A percentile compares a stretch with the other conserved stretches of the same genome.
phyloP scores from a whole-genome alignment of 2,329 filamentous ascomycete genomes.

The Myriosclerotinia duriaeana region DNA sequence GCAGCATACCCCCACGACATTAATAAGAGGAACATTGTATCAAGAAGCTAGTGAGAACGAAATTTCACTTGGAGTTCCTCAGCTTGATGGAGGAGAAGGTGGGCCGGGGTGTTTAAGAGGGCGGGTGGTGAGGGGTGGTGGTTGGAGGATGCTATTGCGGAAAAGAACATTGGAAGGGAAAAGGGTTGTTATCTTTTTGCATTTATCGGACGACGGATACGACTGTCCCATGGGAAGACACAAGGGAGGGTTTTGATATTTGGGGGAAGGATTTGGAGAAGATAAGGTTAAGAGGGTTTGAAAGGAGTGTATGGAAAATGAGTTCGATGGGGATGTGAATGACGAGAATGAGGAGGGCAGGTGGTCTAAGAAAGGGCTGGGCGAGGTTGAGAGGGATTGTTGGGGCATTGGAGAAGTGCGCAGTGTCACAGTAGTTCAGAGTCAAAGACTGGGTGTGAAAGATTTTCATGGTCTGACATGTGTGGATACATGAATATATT shows the following conservation, averaged over 20 bases:
- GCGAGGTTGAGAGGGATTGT: constrained; percentile 2
- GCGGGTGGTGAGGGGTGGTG: not conserved
- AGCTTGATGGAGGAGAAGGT: constrained; percentile 5
- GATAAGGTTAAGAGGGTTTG: constrained; percentile 1
- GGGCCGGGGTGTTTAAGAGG: not conserved
- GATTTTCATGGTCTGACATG: too few relatives aligned
- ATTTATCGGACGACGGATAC: constrained; percentile 9
- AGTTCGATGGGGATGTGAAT: not conserved
- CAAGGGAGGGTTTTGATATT: not conserved
- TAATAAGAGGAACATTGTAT: not conserved
- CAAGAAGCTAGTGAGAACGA: not conserved
- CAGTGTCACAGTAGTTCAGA: too few relatives aligned
- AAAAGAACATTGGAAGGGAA: not conserved
- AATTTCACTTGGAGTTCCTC: constrained; percentile 2
- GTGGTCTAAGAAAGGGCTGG: not conserved
- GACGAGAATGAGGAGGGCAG: not conserved
- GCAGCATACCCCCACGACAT: not conserved
- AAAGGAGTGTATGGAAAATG: constrained; percentile 7
- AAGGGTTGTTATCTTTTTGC: not conserved
- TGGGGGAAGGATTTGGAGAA: not conserved
- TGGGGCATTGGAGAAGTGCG: not conserved
- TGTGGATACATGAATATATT: too few relatives aligned
- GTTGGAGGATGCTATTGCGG: constrained; percentile 9
- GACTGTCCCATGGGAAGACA: constrained; percentile 7
- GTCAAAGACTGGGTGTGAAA: too few relatives aligned